A percentile compares a stretch with the other conserved stretches of the same genome.
phyloP scores from a whole-genome alignment of 1,284 basidiomycete genomes.

The Pterulicium gracile region DNA sequence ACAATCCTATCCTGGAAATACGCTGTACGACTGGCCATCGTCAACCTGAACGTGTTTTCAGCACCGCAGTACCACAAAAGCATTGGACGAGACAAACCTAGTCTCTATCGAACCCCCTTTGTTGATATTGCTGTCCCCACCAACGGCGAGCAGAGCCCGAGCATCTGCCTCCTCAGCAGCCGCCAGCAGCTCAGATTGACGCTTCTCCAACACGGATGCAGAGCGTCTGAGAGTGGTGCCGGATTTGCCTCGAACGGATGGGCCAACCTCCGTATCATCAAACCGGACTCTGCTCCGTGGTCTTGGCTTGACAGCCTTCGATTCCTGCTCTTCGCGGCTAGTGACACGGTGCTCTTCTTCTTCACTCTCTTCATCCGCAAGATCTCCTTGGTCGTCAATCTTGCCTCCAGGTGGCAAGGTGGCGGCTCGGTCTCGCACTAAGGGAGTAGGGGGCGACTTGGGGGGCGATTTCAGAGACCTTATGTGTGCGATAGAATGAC shows the following conservation, averaged over 20 bases:
- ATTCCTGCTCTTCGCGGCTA: not conserved
- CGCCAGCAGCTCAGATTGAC: conserved; percentile 37
- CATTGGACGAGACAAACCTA: too few relatives aligned
- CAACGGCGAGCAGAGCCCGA: conserved; percentile 24
- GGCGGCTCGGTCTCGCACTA: conserved; percentile 10
- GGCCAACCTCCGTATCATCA: not conserved
- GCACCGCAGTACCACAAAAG: too few relatives aligned
- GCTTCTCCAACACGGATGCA: conserved; percentile 29
- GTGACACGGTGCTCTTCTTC: conserved; percentile 25
- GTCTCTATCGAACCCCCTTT: conserved; percentile 10
- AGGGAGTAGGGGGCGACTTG: conserved; percentile 11
- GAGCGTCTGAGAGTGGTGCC: conserved; percentile 12
- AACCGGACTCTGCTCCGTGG: not conserved
- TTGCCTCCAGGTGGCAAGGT: conserved; percentile 11
- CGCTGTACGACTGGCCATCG: conserved; percentile 93
- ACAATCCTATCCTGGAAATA: conserved; percentile 92
- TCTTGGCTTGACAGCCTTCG: too few relatives aligned
- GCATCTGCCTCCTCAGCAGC: conserved; percentile 38
- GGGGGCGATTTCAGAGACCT: not conserved
- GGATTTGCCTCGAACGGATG: conserved; percentile 9
- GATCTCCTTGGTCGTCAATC: conserved; percentile 26
- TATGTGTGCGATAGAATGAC: not conserved
- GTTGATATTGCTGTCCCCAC: conserved; percentile 16
- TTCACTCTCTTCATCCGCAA: conserved; percentile 44
- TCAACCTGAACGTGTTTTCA: conserved; percentile 40